Conservation (phyloP, 129 eudicot genomes). For the Helianthus tuberosus region DNA sequence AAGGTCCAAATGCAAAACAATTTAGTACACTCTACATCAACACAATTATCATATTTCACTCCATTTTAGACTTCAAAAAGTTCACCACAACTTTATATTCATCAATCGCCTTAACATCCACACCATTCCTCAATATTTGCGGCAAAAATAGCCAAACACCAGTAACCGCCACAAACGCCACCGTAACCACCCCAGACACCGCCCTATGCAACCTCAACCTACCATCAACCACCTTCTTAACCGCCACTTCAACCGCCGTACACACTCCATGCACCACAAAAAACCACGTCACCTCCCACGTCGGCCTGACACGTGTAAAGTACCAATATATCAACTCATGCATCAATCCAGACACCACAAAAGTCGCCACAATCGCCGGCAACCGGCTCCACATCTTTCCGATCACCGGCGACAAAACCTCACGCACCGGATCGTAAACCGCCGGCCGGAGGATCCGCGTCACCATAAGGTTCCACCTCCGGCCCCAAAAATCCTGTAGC, state of each 20-base stretch:
- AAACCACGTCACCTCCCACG: slow-evolving; percentile 82
- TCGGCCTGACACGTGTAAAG: slow-evolving; percentile 45
- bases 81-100: slow-evolving; percentile 36
- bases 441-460: slow-evolving; percentile 53
- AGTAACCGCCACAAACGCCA: slow-evolving; percentile 61
- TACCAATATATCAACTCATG: slow-evolving; percentile 59
- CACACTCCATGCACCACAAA: slow-evolving; percentile 62
- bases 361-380: slow-evolving; percentile 44
- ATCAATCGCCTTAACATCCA: slow-evolving; percentile 44
- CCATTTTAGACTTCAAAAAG: slow-evolving; percentile 25
- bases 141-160: slow-evolving; percentile 68
- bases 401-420: slow-evolving; percentile 10
- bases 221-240: slow-evolving; percentile 44
- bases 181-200: slow-evolving; percentile 51
- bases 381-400: slow-evolving; percentile 30
- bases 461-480: slow-evolving; percentile 77
- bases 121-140: slow-evolving; percentile 46
- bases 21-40: too few relatives aligned
- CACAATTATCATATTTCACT: background rate
- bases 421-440: slow-evolving; percentile 44
- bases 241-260: slow-evolving; percentile 47
- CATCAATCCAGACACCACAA: slow-evolving; percentile 66
- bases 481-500: slow-evolving; percentile 78
- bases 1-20: background rate
- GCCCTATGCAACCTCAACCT: slow-evolving; percentile 40